Evolutionary conservation across 805 yeast genomes (phyloP).

Genomic region (Saccharomycopsis fodiens): DNA sequence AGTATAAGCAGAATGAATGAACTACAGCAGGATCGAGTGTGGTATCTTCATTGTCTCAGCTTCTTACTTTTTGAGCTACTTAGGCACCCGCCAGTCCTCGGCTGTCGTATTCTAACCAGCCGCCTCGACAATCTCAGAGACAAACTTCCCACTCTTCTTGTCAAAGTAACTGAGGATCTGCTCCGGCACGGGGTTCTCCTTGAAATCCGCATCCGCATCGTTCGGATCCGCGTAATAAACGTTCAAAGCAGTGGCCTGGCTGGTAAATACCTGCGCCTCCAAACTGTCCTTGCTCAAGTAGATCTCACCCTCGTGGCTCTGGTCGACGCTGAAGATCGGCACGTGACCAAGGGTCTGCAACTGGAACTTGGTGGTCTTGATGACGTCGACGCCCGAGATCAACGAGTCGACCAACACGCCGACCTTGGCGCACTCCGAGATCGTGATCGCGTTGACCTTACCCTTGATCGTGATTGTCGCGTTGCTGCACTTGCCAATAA

Average conservation of each 20-base stretch:
- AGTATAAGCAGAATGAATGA: no score
- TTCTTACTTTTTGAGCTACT: no score
- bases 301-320: slow-evolving; percentile 77
- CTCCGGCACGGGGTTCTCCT: slow-evolving; percentile 83
- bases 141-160: slow-evolving; percentile 45
- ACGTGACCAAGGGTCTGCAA: slow-evolving; percentile 76
- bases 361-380: slow-evolving; percentile 75
- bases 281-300: slow-evolving; percentile 70
- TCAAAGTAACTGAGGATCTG: slow-evolving; percentile 72
- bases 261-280: slow-evolving; percentile 70
- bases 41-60: no score
- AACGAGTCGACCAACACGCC: slow-evolving; percentile 79
- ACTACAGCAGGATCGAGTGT: no score
- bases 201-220: slow-evolving; percentile 39
- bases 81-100: no score
- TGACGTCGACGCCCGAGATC: slow-evolving; percentile 81
- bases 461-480: slow-evolving; percentile 79
- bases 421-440: slow-evolving; percentile 62
- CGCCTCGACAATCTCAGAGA: slow-evolving; percentile 73
- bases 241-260: slow-evolving; percentile 79
- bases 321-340: slow-evolving; percentile 83
- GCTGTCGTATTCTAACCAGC: slow-evolving; percentile 61
- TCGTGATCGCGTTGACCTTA: slow-evolving; percentile 80
- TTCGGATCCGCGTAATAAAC: slow-evolving; percentile 69
- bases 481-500: slow-evolving; percentile 73